phyloP scores from a whole-genome alignment of 768 basidiomycete genomes.

The Thelephora ganbajun region DNA sequence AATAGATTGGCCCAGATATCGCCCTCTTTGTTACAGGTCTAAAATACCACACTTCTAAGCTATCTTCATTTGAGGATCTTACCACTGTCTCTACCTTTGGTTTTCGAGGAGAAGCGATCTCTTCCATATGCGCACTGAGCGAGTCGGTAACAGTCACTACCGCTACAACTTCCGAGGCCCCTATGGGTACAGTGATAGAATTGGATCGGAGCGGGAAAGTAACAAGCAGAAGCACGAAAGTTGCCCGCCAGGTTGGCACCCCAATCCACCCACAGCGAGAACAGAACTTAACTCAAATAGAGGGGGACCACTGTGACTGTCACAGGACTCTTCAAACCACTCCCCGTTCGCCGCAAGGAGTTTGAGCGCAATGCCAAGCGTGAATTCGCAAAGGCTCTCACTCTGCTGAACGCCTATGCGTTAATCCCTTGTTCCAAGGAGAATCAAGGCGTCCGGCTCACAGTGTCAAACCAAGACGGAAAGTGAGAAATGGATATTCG shows the following conservation, averaged over 20 bases:
- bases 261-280: neutral
- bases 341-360: constrained; percentile 89
- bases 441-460: constrained; percentile 52
- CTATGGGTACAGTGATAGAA: constrained; percentile 69
- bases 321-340: constrained; percentile 56
- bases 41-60: constrained; percentile 91
- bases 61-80: constrained; percentile 63
- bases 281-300: constrained; percentile 24
- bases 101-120: constrained; percentile 92
- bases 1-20: too few species aligned
- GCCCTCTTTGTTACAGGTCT: constrained; percentile 33
- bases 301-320: constrained; percentile 76
- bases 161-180: constrained; percentile 52
- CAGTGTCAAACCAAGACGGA: constrained; percentile 57
- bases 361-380: constrained; percentile 79
- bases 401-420: constrained; percentile 77
- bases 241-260: constrained; percentile 60
- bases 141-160: constrained; percentile 62
- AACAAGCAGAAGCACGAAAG: constrained; percentile 33
- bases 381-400: constrained; percentile 78
- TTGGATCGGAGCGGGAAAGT: constrained; percentile 56
- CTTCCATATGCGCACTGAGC: constrained; percentile 79
- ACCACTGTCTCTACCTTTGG: constrained; percentile 70
- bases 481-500: constrained; percentile 39
- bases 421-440: constrained; percentile 59